Conservation (phyloP, 1,284 basidiomycete species). For the Meira miltonrushii region DNA sequence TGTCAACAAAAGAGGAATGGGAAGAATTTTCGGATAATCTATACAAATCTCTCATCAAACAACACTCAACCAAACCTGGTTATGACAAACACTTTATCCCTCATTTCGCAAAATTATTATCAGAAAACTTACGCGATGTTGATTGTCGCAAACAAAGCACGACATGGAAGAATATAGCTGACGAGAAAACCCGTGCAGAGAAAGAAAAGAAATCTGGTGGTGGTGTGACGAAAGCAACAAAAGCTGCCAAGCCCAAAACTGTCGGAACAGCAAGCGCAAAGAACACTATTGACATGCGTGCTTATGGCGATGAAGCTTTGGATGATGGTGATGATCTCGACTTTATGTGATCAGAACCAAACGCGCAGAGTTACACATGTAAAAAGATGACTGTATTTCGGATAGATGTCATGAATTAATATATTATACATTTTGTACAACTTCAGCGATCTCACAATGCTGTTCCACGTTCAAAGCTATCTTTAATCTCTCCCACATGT, state of each 20-base stretch:
- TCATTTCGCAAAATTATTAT: constrained; percentile 25
- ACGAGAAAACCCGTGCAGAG: constrained; percentile 44
- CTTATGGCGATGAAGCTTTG: constrained; percentile 48
- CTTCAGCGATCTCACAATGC: constrained; percentile 25
- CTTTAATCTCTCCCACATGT: constrained; percentile 71
- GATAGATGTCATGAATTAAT: too few relatives aligned
- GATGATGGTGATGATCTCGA: constrained; percentile 46
- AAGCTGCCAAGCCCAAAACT: constrained; percentile 36
- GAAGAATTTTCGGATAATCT: constrained; percentile 30
- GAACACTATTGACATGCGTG: constrained; percentile 42
- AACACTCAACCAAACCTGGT: constrained; percentile 32
- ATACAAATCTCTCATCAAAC: constrained; percentile 36
- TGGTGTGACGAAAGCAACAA: constrained; percentile 23
- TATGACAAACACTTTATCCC: constrained; percentile 49
- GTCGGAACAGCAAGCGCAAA: constrained; percentile 45
- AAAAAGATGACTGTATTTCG: background rate
- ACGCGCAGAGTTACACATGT: background rate
- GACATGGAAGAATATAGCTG: constrained; percentile 41
- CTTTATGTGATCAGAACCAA: constrained; percentile 35
- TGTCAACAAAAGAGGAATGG: constrained; percentile 46
- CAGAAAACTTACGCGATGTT: constrained; percentile 37
- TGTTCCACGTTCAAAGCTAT: constrained; percentile 9
- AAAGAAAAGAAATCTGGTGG: constrained; percentile 44
- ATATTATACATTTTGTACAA: too few relatives aligned
- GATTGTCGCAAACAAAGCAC: constrained; percentile 41